Conservation (phyloP, 257 asterid species). For the Echites panduratus region DNA sequence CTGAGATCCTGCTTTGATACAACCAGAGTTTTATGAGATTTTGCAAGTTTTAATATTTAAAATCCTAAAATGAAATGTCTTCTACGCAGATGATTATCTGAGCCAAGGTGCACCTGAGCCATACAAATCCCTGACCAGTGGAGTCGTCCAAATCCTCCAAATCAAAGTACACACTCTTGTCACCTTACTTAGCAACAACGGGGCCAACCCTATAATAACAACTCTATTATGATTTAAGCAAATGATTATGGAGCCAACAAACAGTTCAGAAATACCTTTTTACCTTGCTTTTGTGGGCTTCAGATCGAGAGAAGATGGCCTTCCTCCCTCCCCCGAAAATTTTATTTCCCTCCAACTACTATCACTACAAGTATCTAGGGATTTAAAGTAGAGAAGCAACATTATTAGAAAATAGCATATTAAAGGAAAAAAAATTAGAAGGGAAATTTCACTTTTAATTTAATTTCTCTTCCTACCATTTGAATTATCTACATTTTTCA, state of each 20-base stretch:
- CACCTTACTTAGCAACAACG: slow-evolving; percentile 93
- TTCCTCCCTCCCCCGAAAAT: too few relatives aligned
- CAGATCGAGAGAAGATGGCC: too few relatives aligned
- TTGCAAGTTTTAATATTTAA: slow-evolving; percentile 30
- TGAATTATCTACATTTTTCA: too few relatives aligned
- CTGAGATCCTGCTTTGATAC: slow-evolving; percentile 94
- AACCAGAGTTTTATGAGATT: slow-evolving; percentile 71
- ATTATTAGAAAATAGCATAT: too few relatives aligned
- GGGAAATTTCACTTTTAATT: too few relatives aligned
- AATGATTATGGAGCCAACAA: not conserved
- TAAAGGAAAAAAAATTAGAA: too few relatives aligned
- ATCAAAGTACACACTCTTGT: slow-evolving; percentile 90
- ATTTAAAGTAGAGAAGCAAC: too few relatives aligned
- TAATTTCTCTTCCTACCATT: too few relatives aligned
- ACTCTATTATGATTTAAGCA: not conserved
- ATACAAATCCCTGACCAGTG: slow-evolving; percentile 95
- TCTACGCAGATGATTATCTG: slow-evolving; percentile 45
- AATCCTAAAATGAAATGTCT: slow-evolving; percentile 29
- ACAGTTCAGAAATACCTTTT: not conserved
- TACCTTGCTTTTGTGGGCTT: too few relatives aligned
- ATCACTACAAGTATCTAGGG: too few relatives aligned
- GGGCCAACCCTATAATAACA: slow-evolving; percentile 47
- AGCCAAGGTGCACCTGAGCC: slow-evolving; percentile 95
- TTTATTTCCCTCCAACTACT: too few relatives aligned
- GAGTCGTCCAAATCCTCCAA: slow-evolving; percentile 88